These are phyloP conservation scores for Thielaviopsis musarum DNA, from an alignment of 2,329 filamentous ascomycete species.

Conservation along the genomic window DNA sequence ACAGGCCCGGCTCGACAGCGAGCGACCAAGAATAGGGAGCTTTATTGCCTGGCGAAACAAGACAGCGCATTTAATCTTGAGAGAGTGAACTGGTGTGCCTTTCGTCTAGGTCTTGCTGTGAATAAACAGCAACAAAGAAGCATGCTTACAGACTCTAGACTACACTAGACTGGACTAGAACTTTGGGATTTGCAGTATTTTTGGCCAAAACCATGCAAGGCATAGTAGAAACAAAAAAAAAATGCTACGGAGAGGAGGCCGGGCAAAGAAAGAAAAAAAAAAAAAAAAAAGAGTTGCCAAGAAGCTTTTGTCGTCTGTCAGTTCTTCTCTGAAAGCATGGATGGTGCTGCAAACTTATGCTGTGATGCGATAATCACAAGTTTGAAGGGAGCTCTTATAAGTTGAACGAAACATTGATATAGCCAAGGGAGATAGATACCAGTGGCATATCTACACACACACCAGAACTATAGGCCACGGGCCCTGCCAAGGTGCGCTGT, in stretches of 20 bases:
- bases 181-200: neutral
- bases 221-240: neutral
- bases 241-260: no score
- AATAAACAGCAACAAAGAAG: no score
- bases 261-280: no score
- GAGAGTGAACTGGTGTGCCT: neutral
- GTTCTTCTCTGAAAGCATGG: no score
- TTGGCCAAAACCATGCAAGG: neutral
- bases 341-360: no score
- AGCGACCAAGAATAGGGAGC: neutral
- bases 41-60: neutral
- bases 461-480: neutral
- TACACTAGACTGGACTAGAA: neutral
- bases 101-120: no score
- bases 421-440: neutral
- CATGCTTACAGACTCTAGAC: neutral
- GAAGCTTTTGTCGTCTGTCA: no score
- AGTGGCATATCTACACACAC: neutral
- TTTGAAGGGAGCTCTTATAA: neutral
- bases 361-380: neutral
- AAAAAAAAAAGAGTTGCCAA: no score
- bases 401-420: neutral
- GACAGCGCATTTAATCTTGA: neutral
- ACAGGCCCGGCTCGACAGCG: neutral
- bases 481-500: neutral